Base-by-base conservation (phyloP, 176 grass and related monocot species). In the Microstegium vimineum region DNA sequence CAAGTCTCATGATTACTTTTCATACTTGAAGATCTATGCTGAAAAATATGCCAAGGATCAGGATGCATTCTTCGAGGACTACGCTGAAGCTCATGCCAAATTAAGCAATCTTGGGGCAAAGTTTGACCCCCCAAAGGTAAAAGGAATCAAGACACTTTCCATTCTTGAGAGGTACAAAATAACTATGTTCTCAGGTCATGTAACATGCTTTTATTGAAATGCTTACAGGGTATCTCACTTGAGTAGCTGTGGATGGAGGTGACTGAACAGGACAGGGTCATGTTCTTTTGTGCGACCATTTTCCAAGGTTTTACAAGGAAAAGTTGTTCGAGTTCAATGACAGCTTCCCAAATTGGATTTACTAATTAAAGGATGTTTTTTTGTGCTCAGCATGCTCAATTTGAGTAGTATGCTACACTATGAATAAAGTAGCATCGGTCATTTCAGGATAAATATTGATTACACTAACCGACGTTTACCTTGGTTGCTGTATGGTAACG, bases 41-140 rank as follows among this genome's bases (percentile, higher is more conserved):
- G 88, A 90, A 18, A 98, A 93, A 68, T 98, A 98, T n/a, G 86
- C 92, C 2, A 72, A 71, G 78, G 90, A 94, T 45, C 90, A 98
- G 68, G 90, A 93, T 87, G 62, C 82, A 35, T 98, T 98, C 86
- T 98, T 98, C 37, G 51, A 86, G 37, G 90, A 98, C 79, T 98
- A 94, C 13, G 90, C 95, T 66, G 92, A 94, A 92, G 90, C 95
- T 84, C 95, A 98, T 91, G 95, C 95, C 67, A 98, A 94, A 85
- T 77, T 98, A 45, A 98, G 95, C 88, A 98, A 93, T 84, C 90
- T 94, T 3, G 95, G 95, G 23, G 86, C 95, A 20, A 98, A 91
- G 73, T 98, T 94, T 84, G 78, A 94, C 74, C 95, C 86, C 60
- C 86, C 92, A 49, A 91, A 93, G 90, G 95, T 94, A 87, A 37